A percentile compares a stretch with the other conserved stretches of the same genome.
phyloP scores from a whole-genome alignment of 192 early-diverging fungal genomes.

The Rhizoclosmatium globosum region DNA sequence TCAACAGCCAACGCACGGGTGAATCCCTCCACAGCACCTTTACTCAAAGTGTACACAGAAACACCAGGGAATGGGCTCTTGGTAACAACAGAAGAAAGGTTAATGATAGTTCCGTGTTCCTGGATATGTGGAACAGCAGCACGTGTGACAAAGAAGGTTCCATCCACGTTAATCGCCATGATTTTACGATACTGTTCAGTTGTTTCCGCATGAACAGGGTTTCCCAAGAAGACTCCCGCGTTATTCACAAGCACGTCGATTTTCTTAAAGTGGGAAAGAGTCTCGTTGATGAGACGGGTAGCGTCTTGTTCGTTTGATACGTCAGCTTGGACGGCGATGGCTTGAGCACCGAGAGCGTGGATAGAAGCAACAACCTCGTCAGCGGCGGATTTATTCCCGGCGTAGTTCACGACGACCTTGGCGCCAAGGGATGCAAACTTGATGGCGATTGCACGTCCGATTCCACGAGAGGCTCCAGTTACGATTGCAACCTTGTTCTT shows the following conservation, averaged over 20 bases:
- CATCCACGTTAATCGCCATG: constrained; percentile 44
- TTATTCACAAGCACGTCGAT: constrained; percentile 22
- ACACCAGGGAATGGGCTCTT: constrained; percentile 5
- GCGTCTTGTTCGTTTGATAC: constrained; percentile 36
- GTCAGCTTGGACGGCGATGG: constrained; percentile 53
- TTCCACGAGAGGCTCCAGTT: background rate
- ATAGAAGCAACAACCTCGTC: constrained; percentile 10
- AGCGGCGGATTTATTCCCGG: constrained; percentile 14
- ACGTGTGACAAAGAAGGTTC: background rate
- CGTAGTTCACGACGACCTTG: constrained; percentile 29
- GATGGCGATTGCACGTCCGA: constrained; percentile 7
- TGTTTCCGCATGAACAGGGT: constrained; percentile 38
- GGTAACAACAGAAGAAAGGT: constrained; percentile 44
- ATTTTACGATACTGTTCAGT: constrained; percentile 42
- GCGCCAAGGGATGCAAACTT: constrained; percentile 17
- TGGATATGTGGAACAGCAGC: constrained; percentile 42
- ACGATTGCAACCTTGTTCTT: too few species aligned
- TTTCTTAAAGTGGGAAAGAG: constrained; percentile 33
- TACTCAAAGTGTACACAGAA: constrained; percentile 44
- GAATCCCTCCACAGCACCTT: constrained; percentile 48
- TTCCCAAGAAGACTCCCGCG: constrained; percentile 39
- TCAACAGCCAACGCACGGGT: constrained; percentile 42
- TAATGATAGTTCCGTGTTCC: constrained; percentile 40
- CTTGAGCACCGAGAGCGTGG: constrained; percentile 29
- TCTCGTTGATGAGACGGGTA: too few species aligned